Evolutionary conservation across 2,329 filamentous ascomycete genomes (phyloP).

Genomic region (Xylariomycetidae sp.): DNA sequence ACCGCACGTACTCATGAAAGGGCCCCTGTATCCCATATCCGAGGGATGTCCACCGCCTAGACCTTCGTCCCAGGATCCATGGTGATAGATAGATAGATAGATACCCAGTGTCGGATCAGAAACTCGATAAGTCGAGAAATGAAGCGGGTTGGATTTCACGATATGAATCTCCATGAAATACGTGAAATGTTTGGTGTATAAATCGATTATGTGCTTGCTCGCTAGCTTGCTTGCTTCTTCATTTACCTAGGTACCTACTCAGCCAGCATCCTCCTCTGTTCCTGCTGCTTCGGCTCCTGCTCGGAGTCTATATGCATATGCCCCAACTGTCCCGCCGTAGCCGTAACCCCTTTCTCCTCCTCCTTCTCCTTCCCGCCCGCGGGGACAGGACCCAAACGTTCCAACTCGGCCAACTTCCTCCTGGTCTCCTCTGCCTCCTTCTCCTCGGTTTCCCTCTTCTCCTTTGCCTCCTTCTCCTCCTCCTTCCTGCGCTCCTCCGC

Average conservation of each 20-base stretch:
- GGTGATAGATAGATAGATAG: no score
- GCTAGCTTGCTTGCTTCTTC: no score
- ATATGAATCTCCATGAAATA: no score
- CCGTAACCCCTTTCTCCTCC: constrained; percentile 18
- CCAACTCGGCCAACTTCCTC: constrained; percentile 43
- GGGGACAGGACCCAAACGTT: constrained; percentile 30
- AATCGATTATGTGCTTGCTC: constrained; percentile 2
- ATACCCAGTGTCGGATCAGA: no score
- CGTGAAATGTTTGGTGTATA: no score
- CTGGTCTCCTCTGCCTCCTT: constrained; percentile 42
- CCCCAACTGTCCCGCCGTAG: constrained; percentile 29
- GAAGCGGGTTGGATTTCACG: no score
- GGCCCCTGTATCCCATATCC: no score
- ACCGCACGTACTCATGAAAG: no score
- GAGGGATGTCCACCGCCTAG: no score
- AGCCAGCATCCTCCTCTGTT: constrained; percentile 6
- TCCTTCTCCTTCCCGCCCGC: constrained; percentile 23
- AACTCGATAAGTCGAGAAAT: no score
- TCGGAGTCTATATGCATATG: constrained; percentile 30
- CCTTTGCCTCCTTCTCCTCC: constrained; percentile 35
- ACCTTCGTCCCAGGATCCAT: no score
- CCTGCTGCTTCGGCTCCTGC: constrained; percentile 2
- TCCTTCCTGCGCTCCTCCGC: constrained; percentile 49
- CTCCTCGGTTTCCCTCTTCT: constrained; percentile 37
- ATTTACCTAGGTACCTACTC: constrained; percentile 3